phyloP scores from a whole-genome alignment of 306 rosid species.

The Gillenia trifoliata region DNA sequence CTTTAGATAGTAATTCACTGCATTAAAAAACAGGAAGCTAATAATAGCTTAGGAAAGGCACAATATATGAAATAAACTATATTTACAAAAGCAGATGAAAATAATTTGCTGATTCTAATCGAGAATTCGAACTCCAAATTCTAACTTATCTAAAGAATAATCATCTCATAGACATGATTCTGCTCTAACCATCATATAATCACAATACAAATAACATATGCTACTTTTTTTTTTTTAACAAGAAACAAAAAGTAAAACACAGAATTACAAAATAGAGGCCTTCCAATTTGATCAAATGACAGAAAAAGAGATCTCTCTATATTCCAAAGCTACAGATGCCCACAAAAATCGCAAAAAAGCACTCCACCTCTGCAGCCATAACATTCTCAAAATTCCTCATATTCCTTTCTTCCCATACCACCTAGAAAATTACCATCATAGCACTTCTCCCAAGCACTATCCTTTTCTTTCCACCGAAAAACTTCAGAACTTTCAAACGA shows the following conservation, averaged over 20 bases:
- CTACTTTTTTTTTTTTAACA: neutral
- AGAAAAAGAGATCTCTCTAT: neutral
- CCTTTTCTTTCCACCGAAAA: neutral
- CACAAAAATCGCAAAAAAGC: too few species aligned
- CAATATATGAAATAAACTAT: neutral
- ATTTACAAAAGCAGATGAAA: neutral
- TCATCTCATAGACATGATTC: neutral
- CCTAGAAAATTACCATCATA: neutral
- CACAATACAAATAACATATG: too few species aligned
- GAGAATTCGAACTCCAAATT: neutral
- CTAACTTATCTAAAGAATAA: neutral
- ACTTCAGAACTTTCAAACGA: neutral
- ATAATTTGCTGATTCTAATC: neutral
- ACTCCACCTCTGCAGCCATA: too few species aligned
- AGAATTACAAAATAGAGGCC: neutral
- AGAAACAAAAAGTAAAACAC: neutral
- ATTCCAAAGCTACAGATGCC: too few species aligned
- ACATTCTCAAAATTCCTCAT: neutral
- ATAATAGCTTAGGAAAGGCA: neutral
- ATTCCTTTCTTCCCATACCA: neutral
- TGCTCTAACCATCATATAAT: neutral
- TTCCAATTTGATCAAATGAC: neutral
- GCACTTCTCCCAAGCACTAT: neutral
- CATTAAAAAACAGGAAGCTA: slow-evolving; percentile 16
- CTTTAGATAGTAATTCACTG: slow-evolving; percentile 81